Conservation (phyloP, 176 grass and related monocot genomes). For the Avena sativa region DNA sequence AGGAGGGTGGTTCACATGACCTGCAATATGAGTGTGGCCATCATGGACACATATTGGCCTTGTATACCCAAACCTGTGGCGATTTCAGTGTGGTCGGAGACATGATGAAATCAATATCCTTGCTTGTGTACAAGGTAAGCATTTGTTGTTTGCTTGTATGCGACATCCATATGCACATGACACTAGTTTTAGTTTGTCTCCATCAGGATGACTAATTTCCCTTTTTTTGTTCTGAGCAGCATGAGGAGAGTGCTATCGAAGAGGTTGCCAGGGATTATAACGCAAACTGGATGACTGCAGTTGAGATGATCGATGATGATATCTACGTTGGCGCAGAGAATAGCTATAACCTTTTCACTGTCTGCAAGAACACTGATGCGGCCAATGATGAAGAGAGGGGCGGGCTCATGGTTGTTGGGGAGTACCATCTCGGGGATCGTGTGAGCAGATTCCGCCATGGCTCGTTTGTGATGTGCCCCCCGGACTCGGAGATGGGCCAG, state of each 20-base stretch:
- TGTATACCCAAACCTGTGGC: slow-evolving; percentile 71
- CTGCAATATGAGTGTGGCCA: slow-evolving; percentile 61
- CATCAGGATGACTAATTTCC: neutral
- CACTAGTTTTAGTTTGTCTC: neutral
- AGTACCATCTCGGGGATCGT: slow-evolving; percentile 94
- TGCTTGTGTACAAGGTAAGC: slow-evolving; percentile 89
- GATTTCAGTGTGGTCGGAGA: slow-evolving; percentile 98
- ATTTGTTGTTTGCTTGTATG: no score
- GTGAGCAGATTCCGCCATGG: slow-evolving; percentile 84
- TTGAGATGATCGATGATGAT: slow-evolving; percentile 95
- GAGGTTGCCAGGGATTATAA: slow-evolving; percentile 87
- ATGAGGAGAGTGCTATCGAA: slow-evolving; percentile 89
- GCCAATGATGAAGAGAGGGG: slow-evolving; percentile 32
- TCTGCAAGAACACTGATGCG: slow-evolving; percentile 56
- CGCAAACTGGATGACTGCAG: slow-evolving; percentile 93
- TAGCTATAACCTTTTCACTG: slow-evolving; percentile 81
- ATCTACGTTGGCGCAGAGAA: slow-evolving; percentile 93
- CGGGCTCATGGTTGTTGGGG: slow-evolving; percentile 69
- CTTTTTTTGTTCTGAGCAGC: slow-evolving; percentile 47
- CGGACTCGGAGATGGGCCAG: slow-evolving; percentile 67
- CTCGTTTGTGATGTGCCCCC: slow-evolving; percentile 85
- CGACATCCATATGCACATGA: no score
- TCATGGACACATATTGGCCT: slow-evolving; percentile 55
- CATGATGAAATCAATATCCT: slow-evolving; percentile 92
- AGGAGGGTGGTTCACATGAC: slow-evolving; percentile 56